Conservation (phyloP, 2,329 filamentous ascomycete genomes). For the Colletotrichum endophyticum region DNA sequence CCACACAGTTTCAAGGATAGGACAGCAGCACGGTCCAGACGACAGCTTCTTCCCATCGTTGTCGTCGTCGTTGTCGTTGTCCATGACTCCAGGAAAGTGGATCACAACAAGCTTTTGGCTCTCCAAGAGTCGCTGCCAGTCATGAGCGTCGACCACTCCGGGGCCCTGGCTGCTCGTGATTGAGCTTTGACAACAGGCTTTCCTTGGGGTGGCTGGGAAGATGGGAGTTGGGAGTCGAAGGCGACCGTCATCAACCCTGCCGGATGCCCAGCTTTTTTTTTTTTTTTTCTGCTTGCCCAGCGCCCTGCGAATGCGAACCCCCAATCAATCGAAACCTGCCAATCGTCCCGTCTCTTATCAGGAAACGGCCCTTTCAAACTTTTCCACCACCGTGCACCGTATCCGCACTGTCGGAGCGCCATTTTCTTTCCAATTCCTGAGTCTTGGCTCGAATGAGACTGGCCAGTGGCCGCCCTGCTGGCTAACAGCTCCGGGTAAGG, state of each 20-base stretch:
- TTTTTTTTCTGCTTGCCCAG: not conserved
- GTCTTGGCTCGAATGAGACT: not conserved
- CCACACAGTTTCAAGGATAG: conserved; percentile 9
- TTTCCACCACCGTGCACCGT: not conserved
- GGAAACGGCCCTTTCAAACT: conserved; percentile 17
- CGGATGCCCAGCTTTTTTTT: not conserved
- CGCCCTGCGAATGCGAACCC: not conserved
- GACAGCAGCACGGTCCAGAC: not conserved
- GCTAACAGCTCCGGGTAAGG: not conserved
- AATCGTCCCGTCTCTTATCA: conserved; percentile 12
- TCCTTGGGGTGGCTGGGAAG: not conserved
- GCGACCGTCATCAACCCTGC: conserved; percentile 2
- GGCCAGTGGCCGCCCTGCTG: not conserved
- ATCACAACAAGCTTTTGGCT: conserved; percentile 22
- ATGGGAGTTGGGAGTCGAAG: not conserved
- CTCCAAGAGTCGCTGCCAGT: conserved; percentile 16
- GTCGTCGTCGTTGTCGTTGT: not conserved
- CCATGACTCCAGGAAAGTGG: conserved; percentile 13
- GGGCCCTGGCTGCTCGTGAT: conserved; percentile 7
- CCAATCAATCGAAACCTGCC: not conserved
- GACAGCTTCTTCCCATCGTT: not conserved
- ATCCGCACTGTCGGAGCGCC: conserved; percentile 2
- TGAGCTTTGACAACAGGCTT: conserved; percentile 1
- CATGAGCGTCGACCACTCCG: not conserved
- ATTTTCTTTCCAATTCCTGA: not conserved